Base-by-base conservation (phyloP, 805 yeast genomes). In the Saturnispora silvae region DNA sequence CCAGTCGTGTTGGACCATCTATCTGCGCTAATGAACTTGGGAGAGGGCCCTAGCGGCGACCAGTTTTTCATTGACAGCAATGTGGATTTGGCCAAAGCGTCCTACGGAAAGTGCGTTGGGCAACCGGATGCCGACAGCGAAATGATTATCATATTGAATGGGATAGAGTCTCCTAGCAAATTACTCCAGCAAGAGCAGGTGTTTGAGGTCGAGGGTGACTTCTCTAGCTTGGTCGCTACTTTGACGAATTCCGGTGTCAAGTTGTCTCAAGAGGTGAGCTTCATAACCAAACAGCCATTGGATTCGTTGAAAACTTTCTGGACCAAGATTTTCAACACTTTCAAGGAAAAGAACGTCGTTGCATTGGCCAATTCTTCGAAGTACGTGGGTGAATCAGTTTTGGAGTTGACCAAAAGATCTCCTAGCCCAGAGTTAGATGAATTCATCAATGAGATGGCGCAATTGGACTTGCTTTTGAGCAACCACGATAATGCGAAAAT, bases 361-460 rank as follows among this genome's bases (percentile, higher is more conserved):
- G n/a, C n/a, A n/a, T n/a, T n/a, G n/a, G n/a, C n/a, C n/a, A n/a
- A n/a, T n/a, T n/a, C n/a, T n/a, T n/a, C n/a, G n/a, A n/a, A n/a
- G n/a, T n/a, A n/a, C n/a, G n/a, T n/a, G n/a, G n/a, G n/a, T 17
- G 33, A 32, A 14, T 32, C 38, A 11, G 35, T 31, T 20, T 27
- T 37, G 3, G 34, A 28, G 11, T 20, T 47, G 24, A 44, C 40
- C 35, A 50, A 41, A 47, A 48, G 56, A 45, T 51, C 51, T 5
- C 33, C 53, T 33, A 48, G 58, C 29, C 61, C 69, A 38, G 64
- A 60, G 48, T 75, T 70, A 45, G 62, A 64, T 44, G 45, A 54
- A n/a, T 71, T 64, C 52, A 65, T 69, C 41, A 63, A 56, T 38
- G 77, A 72, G 47, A 46, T 71, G 39, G 56, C 68, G 28, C 75